Conservation (phyloP, 208 protist genomes). For the Crithidia acanthocephali region DNA sequence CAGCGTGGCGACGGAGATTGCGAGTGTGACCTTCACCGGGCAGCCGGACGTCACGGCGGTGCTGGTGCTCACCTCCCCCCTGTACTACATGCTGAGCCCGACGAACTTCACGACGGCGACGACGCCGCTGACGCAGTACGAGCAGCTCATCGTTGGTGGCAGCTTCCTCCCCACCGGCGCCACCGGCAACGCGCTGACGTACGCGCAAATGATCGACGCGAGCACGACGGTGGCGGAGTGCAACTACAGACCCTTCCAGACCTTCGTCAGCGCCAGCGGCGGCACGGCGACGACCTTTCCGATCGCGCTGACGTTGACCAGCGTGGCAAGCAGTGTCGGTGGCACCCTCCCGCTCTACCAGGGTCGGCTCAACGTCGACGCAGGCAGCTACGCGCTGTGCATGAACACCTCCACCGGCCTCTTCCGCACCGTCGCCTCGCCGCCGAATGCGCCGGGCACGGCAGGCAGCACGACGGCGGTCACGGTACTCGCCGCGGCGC, state of each 20-base stretch:
- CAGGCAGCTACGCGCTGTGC: constrained; percentile 73
- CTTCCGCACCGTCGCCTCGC: constrained; percentile 56
- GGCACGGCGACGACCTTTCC: constrained; percentile 28
- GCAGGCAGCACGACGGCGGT: constrained; percentile 21
- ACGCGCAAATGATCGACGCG: constrained; percentile 47
- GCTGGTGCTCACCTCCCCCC: constrained; percentile 50
- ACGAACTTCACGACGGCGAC: constrained; percentile 48
- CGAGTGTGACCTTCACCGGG: constrained; percentile 41
- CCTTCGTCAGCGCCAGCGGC: constrained; percentile 27
- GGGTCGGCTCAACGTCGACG: constrained; percentile 45
- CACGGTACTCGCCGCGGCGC: constrained; percentile 42
- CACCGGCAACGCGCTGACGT: constrained; percentile 17
- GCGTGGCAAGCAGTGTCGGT: constrained; percentile 15
- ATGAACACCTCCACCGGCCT: constrained; percentile 54
- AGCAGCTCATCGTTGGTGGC: constrained; percentile 66
- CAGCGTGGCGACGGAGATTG: constrained; percentile 68
- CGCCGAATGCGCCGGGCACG: constrained; percentile 22
- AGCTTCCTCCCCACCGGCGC: constrained; percentile 45
- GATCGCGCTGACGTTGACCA: constrained; percentile 24
- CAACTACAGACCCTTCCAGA: constrained; percentile 79
- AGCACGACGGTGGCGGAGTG: constrained; percentile 63
- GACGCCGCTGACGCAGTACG: constrained; percentile 65
- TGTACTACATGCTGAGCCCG: constrained; percentile 68
- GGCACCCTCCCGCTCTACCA: constrained; percentile 26
- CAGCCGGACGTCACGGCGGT: constrained; percentile 33